These are phyloP conservation scores for Miscanthus sacchariflorus DNA, from an alignment of 202 grass and related monocot genomes.

Conservation along the genomic window DNA sequence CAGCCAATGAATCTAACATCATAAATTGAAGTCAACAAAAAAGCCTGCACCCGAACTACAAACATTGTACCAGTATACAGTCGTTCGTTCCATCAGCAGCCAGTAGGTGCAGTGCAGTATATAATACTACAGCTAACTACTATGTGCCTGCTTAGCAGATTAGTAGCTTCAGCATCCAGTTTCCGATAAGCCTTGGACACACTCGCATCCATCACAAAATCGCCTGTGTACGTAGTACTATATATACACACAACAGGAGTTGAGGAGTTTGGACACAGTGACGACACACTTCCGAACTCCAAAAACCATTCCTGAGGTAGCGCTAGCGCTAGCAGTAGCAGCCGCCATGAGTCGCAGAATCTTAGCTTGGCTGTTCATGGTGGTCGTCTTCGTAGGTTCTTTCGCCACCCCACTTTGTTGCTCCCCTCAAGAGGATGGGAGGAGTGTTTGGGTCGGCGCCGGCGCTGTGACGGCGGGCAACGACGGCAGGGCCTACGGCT, in stretches of 20 bases:
- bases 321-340: neutral
- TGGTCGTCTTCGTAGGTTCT: neutral
- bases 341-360: neutral
- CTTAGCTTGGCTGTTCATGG: constrained; percentile 2
- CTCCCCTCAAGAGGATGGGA: neutral
- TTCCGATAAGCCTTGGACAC: neutral
- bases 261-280: neutral
- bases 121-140: neutral
- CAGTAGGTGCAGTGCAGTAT: neutral
- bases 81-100: neutral
- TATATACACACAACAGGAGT: neutral
- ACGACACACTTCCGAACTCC: neutral
- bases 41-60: neutral
- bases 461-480: neutral
- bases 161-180: neutral
- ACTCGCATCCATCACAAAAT: too few relatives aligned
- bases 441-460: neutral
- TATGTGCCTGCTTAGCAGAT: too few relatives aligned
- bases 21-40: neutral
- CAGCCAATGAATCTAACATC: constrained; percentile 1
- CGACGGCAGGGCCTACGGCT: neutral
- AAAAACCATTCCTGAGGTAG: neutral
- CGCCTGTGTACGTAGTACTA: neutral
- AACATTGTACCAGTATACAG: neutral
- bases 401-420: neutral